Percentiles rank a stretch among this genome's conserved stretches.
phyloP scores from a whole-genome alignment of 257 asterid species.

The Plantago major region DNA sequence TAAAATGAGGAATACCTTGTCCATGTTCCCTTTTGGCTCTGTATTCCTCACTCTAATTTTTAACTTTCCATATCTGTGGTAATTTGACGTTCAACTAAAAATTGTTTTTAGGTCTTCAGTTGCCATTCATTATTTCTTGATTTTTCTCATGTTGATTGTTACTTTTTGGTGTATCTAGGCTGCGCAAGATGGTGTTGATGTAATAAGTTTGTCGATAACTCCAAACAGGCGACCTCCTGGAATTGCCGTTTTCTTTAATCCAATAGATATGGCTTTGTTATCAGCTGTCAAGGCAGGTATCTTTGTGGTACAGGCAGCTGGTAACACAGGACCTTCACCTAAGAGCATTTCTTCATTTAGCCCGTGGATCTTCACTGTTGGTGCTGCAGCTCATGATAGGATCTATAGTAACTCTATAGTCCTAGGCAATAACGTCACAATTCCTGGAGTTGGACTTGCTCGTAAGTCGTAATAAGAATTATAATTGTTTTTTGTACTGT shows the following conservation, averaged over 20 bases:
- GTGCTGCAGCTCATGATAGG: slow-evolving; percentile 94
- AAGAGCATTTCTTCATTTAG: slow-evolving; percentile 86
- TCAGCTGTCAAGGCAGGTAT: slow-evolving; percentile 84
- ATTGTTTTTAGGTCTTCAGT: too few relatives aligned
- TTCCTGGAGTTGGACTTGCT: slow-evolving; percentile 95
- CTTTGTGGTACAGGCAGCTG: slow-evolving; percentile 96
- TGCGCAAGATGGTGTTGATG: slow-evolving; percentile 92
- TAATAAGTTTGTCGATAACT: slow-evolving; percentile 90
- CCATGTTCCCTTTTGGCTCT: too few relatives aligned
- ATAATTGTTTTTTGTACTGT: too few relatives aligned
- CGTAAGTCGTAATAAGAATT: slow-evolving; percentile 48
- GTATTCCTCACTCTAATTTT: too few relatives aligned
- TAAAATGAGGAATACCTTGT: too few relatives aligned
- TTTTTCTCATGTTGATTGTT: neutral
- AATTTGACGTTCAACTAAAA: too few relatives aligned
- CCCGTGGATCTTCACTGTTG: slow-evolving; percentile 96
- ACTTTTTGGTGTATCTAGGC: slow-evolving; percentile 49
- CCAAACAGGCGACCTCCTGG: slow-evolving; percentile 99
- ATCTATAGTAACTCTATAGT: slow-evolving; percentile 69
- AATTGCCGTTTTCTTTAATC: slow-evolving; percentile 92
- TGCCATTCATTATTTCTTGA: too few relatives aligned
- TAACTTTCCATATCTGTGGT: too few relatives aligned
- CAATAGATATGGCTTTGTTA: slow-evolving; percentile 94
- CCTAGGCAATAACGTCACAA: slow-evolving; percentile 82
- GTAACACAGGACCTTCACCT: slow-evolving; percentile 97